Conservation (phyloP, 306 rosid genomes). For the Luffa aegyptiaca region DNA sequence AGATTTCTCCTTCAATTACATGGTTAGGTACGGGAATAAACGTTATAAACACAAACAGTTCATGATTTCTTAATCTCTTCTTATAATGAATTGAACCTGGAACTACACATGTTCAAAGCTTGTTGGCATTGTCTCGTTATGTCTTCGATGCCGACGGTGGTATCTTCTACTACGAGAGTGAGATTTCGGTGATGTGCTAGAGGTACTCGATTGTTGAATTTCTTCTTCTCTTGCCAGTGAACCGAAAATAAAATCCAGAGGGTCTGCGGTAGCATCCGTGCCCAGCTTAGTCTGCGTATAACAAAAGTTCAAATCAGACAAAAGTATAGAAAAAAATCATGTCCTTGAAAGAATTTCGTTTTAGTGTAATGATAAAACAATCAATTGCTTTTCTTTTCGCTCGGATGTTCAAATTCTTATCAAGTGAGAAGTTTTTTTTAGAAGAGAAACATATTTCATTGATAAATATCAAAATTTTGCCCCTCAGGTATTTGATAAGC, state of each 20-base stretch:
- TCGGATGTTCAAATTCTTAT: neutral
- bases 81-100: constrained; percentile 6
- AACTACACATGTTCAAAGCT: constrained; percentile 14
- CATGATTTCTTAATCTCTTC: neutral
- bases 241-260: constrained; percentile 63
- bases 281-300: constrained; percentile 28
- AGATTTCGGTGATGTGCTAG: constrained; percentile 26
- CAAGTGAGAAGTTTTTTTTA: no score
- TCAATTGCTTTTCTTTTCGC: neutral
- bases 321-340: neutral
- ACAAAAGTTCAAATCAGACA: neutral
- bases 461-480: neutral
- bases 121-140: constrained; percentile 23
- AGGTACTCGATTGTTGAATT: constrained; percentile 18
- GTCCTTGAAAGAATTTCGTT: neutral
- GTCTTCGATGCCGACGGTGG: constrained; percentile 55
- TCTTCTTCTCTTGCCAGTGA: constrained; percentile 37
- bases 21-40: neutral
- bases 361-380: neutral
- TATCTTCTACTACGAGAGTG: constrained; percentile 45
- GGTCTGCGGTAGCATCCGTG: constrained; percentile 33
- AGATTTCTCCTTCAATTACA: neutral
- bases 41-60: neutral
- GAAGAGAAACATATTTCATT: no score
- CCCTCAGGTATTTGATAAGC: neutral